These are phyloP conservation scores for Penicillium dipodomyicola DNA, from an alignment of 495 filamentous ascomycete genomes.

Conservation along the genomic window DNA sequence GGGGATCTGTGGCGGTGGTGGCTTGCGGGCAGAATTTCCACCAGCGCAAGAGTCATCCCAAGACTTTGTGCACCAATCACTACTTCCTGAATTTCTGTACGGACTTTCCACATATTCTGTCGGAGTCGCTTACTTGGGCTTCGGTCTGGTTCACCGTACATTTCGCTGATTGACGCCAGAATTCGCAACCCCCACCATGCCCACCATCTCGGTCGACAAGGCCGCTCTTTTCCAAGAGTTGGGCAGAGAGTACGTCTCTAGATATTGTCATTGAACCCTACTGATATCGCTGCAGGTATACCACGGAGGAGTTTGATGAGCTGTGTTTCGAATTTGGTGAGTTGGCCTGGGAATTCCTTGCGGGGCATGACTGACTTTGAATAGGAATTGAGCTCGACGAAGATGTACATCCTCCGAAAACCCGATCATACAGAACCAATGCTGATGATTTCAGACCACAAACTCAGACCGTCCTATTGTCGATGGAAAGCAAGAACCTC, in stretches of 20 bases:
- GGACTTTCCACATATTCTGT: neutral
- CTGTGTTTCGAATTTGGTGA: constrained; percentile 97
- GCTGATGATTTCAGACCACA: constrained; percentile 54
- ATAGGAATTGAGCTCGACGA: constrained; percentile 91
- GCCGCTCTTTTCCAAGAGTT: constrained; percentile 89
- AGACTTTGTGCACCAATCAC: constrained; percentile 9
- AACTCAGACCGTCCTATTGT: constrained; percentile 68
- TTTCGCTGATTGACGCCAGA: constrained; percentile 10
- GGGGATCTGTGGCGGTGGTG: constrained; percentile 31
- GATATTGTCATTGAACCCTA: neutral
- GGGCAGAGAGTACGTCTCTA: constrained; percentile 69
- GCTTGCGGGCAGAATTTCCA: constrained; percentile 31
- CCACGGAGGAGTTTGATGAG: constrained; percentile 90
- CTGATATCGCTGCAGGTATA: constrained; percentile 57
- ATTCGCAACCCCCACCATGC: constrained; percentile 50
- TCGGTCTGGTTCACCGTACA: neutral
- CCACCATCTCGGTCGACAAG: constrained; percentile 94
- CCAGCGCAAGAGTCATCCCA: constrained; percentile 28
- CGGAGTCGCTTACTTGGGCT: neutral
- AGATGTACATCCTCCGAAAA: constrained; percentile 55
- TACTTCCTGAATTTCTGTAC: constrained; percentile 4
- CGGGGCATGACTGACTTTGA: constrained; percentile 39
- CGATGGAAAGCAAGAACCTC: constrained; percentile 77
- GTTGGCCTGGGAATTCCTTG: constrained; percentile 24
- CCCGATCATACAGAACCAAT: neutral